phyloP scores from a whole-genome alignment of 129 eudicot genomes.

The Chrysanthemum seticuspe region DNA sequence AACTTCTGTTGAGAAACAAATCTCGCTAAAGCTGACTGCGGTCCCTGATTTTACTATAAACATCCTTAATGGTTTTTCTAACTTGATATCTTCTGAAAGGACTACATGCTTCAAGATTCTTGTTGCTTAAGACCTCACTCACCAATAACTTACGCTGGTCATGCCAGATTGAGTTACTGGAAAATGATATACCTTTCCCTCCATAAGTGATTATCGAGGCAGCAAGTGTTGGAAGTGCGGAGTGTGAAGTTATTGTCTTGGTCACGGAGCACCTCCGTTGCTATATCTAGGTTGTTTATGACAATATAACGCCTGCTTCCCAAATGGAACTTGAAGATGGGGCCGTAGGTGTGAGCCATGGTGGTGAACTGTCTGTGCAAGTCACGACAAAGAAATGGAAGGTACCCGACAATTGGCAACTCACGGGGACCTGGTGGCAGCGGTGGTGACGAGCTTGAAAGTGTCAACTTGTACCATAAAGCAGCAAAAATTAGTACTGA shows the following conservation, averaged over 20 bases:
- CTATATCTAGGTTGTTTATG: neutral
- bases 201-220: neutral
- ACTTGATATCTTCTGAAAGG: too few relatives aligned
- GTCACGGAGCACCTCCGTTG: neutral
- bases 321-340: neutral
- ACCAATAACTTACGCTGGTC: too few relatives aligned
- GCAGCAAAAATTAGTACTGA: neutral
- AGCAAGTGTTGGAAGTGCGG: neutral
- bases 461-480: neutral
- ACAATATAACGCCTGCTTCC: neutral
- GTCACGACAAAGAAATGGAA: neutral
- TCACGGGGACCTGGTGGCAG: neutral
- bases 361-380: neutral
- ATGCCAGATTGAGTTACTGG: neutral
- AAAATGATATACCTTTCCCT: neutral
- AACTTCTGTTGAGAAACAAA: neutral
- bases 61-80: too few relatives aligned
- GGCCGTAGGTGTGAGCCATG: neutral
- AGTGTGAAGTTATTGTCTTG: neutral
- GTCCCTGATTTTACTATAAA: neutral
- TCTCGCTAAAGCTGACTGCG: neutral
- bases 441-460: neutral
- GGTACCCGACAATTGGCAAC: neutral
- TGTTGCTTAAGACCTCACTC: too few relatives aligned
- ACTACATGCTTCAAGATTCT: neutral